Percentiles rank a stretch among this genome's conserved stretches.
Evolutionary conservation across 768 basidiomycete species (phyloP).

Genomic region (Lyophyllum decastes): DNA sequence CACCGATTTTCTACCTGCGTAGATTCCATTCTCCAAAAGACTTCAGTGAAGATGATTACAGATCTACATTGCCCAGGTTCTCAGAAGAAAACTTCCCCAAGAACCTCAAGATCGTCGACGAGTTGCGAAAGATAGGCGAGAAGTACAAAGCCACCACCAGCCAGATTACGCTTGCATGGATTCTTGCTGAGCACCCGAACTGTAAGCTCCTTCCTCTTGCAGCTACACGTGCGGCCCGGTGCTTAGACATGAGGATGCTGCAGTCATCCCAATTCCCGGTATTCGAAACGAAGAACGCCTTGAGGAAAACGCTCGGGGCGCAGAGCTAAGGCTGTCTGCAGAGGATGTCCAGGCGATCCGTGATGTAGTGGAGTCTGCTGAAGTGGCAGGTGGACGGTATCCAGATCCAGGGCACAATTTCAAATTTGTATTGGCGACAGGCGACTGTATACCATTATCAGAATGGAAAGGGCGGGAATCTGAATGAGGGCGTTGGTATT

Average conservation of each 20-base stretch:
- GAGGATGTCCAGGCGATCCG: constrained; percentile 25
- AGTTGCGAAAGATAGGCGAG: constrained; percentile 31
- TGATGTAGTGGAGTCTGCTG: constrained; percentile 14
- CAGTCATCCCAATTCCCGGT: constrained; percentile 27
- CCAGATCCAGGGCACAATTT: background rate
- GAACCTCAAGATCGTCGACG: constrained; percentile 34
- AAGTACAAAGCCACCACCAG: constrained; percentile 37
- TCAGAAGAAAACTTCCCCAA: constrained; percentile 43
- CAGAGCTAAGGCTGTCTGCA: constrained; percentile 12
- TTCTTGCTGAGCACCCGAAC: constrained; percentile 30
- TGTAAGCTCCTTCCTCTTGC: constrained; percentile 1
- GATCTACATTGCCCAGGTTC: constrained; percentile 35
- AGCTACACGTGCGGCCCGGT: background rate
- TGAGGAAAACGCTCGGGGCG: constrained; percentile 21
- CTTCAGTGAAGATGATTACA: constrained; percentile 38
- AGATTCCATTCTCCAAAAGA: constrained; percentile 35
- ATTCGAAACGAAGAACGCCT: constrained; percentile 15
- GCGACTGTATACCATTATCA: constrained; percentile 20
- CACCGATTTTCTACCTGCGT: constrained; percentile 12
- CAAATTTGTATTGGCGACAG: constrained; percentile 14
- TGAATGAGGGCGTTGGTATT: background rate
- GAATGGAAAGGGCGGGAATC: constrained; percentile 18
- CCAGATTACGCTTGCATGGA: constrained; percentile 47
- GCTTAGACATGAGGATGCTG: background rate
- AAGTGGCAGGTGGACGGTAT: constrained; percentile 22